These are phyloP conservation scores for Isoetes engelmannii DNA, from an alignment of 83 land plant species.

Conservation along the genomic window DNA sequence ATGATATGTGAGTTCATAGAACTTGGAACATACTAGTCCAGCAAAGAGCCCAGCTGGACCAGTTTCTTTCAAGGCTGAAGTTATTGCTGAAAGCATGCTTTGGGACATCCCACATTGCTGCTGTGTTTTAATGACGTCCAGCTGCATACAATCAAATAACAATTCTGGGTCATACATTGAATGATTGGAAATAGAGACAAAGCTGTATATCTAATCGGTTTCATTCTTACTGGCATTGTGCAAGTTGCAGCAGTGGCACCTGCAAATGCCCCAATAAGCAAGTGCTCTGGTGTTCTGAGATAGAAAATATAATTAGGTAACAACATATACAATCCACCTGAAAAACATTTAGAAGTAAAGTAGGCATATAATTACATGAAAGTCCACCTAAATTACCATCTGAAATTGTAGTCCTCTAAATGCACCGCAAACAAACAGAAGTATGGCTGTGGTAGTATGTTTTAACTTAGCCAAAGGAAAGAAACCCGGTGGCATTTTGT, in stretches of 20 bases:
- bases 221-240: constrained; percentile 22
- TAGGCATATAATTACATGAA: too few relatives aligned
- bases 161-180: neutral
- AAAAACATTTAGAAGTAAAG: neutral
- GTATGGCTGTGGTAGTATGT: too few relatives aligned
- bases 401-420: too few relatives aligned
- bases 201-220: neutral
- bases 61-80: constrained; percentile 12
- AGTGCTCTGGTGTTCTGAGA: constrained; percentile 23
- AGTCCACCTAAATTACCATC: too few relatives aligned
- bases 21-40: constrained; percentile 9
- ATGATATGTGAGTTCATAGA: neutral
- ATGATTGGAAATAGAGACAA: neutral
- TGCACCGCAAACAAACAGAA: too few relatives aligned
- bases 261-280: constrained; percentile 26
- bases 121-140: constrained; percentile 25
- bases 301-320: neutral
- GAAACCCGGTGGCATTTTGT: too few relatives aligned
- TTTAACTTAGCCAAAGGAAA: too few relatives aligned
- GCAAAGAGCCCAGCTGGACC: constrained; percentile 26
- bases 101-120: constrained; percentile 21
- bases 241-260: constrained; percentile 24
- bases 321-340: neutral
- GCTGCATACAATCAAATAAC: constrained; percentile 10
- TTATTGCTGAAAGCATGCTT: constrained; percentile 14